Base-by-base conservation (phyloP, 768 basidiomycete genomes). In the Suillus variegatus region DNA sequence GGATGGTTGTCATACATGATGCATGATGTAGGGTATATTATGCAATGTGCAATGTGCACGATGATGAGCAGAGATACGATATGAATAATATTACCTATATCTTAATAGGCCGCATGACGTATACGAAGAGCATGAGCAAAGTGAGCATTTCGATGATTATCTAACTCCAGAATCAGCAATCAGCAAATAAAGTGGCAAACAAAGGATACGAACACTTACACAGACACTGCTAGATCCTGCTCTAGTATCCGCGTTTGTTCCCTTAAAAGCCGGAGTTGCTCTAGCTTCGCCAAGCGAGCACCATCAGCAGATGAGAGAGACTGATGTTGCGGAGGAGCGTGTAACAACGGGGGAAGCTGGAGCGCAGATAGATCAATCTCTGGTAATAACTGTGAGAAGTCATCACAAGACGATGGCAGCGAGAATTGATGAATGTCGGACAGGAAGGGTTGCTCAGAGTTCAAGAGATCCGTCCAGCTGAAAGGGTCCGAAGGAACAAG, bases 181-280 rank as follows among this genome's bases (percentile, higher is more conserved):
- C 12, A 62, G 60, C 7, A 9, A 12, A 47, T 0, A 36, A 35
- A 35, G 2, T 16, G 3, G 5, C 18, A 38, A 28, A 28, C 16
- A 44, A 25, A 44, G 16, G 28, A 41, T 20, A 46, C n/a, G 41
- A 38, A 60, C 22, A 60, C 70, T 66, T 46, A 71, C 44, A 66
- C 47, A 57, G 38, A 40, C 3, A 65, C 63, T 2, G 69, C 63
- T 25, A 81, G 66, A 60, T 80, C 80, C 9, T 69, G 65, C 18
- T 80, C 76, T 54, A 81, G 71, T 65, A 64, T 72, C n/a, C 73
- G 69, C 6, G 77, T 70, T 8, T 70, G 76, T 44, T 80, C 77
- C 65, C 78, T 76, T 71, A 81, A 75, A 32, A 67, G 70, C 20
- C 71, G 67, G 35, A 78, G 69, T 63, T 76, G 71, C 41, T 76